Percentiles rank a stretch among this genome's conserved stretches.
Conservation (phyloP, 2,329 filamentous ascomycete genomes). For the Pyricularia pennisetigena region DNA sequence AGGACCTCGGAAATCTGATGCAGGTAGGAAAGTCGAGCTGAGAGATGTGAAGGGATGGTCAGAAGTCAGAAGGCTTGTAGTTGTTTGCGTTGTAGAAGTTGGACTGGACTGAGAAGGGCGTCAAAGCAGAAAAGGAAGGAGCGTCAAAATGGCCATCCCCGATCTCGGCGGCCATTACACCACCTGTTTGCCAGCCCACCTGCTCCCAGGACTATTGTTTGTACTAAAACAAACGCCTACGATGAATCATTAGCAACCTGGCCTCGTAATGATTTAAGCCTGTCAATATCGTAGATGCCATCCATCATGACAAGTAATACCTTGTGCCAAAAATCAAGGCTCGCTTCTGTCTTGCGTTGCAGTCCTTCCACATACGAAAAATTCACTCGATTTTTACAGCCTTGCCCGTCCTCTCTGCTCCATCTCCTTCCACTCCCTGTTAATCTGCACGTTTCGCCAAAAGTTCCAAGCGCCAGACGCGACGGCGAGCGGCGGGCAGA, state of each 20-base stretch:
- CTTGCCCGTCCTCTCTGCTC: conserved; percentile 36
- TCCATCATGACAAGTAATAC: neutral
- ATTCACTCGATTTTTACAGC: conserved; percentile 18
- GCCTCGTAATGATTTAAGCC: neutral
- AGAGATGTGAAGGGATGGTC: neutral
- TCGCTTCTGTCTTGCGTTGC: neutral
- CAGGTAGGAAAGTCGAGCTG: neutral
- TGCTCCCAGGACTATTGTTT: neutral
- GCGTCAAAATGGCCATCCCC: neutral
- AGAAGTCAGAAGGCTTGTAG: neutral
- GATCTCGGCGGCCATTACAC: neutral
- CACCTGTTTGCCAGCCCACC: neutral
- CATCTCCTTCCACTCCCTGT: conserved; percentile 58
- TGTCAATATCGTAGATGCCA: neutral
- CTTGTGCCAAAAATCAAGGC: neutral
- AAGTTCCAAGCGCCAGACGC: conserved; percentile 61
- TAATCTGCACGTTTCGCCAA: conserved; percentile 60
- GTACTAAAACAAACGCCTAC: neutral
- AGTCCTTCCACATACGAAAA: neutral
- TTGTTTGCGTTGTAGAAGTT: neutral
- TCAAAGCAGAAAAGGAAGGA: neutral
- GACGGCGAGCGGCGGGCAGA: conserved; percentile 67
- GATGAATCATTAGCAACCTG: neutral
- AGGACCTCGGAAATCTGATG: neutral
- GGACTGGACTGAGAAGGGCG: neutral